Conservation (phyloP, 129 eudicot genomes). For the Tagetes erecta region DNA sequence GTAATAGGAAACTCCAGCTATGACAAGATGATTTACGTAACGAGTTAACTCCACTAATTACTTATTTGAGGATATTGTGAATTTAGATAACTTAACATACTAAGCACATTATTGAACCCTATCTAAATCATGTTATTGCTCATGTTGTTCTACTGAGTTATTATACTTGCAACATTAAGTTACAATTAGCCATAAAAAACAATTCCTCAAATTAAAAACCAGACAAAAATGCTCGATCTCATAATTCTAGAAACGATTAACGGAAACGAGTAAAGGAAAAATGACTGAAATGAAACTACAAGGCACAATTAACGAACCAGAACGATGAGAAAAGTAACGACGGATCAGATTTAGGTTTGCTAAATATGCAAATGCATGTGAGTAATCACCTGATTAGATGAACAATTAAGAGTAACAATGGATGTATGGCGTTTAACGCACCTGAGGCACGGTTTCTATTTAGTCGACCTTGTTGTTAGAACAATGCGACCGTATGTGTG, state of each 20-base stretch:
- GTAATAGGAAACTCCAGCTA: slow-evolving; percentile 77
- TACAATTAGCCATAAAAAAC: background rate
- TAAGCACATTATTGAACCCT: no score
- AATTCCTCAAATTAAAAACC: background rate
- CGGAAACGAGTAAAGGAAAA: background rate
- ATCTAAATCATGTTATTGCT: background rate
- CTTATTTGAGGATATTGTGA: no score
- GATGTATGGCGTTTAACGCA: background rate
- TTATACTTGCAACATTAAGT: background rate
- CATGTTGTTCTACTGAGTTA: background rate
- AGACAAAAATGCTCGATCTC: background rate
- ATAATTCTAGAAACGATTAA: background rate
- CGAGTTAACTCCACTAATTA: background rate
- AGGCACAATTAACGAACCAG: background rate
- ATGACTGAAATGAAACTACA: background rate
- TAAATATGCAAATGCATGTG: background rate
- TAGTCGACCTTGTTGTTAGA: slow-evolving; percentile 66
- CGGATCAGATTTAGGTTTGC: background rate
- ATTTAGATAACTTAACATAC: background rate
- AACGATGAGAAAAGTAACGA: background rate
- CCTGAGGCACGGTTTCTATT: slow-evolving; percentile 46
- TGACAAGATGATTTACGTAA: slow-evolving; percentile 31
- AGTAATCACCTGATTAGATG: background rate
- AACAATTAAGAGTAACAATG: background rate
- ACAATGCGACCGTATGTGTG: slow-evolving; percentile 1